Conservation (phyloP, 257 asterid genomes). For the Jacaranda mimosifolia region DNA sequence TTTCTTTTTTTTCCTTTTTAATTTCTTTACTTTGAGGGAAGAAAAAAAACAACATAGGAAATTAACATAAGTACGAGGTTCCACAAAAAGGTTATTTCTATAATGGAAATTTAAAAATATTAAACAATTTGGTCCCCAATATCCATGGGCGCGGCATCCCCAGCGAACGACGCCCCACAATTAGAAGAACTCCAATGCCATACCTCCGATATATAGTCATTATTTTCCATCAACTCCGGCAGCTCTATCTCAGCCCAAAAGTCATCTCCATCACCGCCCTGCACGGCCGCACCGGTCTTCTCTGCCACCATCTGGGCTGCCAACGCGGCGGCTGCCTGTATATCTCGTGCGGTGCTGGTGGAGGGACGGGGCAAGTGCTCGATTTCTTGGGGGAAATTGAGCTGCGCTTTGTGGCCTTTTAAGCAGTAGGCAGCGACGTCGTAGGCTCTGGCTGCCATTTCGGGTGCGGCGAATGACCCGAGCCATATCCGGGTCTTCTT, state of each 20-base stretch:
- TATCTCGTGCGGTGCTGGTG: slow-evolving; percentile 51
- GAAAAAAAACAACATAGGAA: neutral
- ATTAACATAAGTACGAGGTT: neutral
- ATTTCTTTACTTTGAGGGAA: neutral
- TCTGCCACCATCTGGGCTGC: slow-evolving; percentile 48
- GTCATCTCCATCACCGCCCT: slow-evolving; percentile 44
- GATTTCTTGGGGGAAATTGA: slow-evolving; percentile 60
- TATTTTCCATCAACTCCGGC: slow-evolving; percentile 49
- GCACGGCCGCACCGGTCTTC: neutral
- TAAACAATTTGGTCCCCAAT: slow-evolving; percentile 14
- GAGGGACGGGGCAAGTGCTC: slow-evolving; percentile 55
- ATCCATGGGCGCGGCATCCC: slow-evolving; percentile 35
- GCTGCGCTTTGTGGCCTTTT: slow-evolving; percentile 56
- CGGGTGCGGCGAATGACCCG: slow-evolving; percentile 67
- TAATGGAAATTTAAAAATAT: neutral
- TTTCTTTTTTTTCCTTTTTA: neutral
- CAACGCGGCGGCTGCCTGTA: slow-evolving; percentile 70
- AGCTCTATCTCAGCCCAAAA: slow-evolving; percentile 65
- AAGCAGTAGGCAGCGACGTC: slow-evolving; percentile 72
- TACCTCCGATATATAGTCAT: slow-evolving; percentile 41
- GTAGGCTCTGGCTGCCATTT: slow-evolving; percentile 80
- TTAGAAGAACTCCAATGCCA: slow-evolving; percentile 39
- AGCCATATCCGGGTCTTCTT: slow-evolving; percentile 73
- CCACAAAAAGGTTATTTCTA: neutral
- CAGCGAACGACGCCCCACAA: slow-evolving; percentile 16